Conservation (phyloP, 164 flowering plant genomes). For the Sextonia rubra region DNA sequence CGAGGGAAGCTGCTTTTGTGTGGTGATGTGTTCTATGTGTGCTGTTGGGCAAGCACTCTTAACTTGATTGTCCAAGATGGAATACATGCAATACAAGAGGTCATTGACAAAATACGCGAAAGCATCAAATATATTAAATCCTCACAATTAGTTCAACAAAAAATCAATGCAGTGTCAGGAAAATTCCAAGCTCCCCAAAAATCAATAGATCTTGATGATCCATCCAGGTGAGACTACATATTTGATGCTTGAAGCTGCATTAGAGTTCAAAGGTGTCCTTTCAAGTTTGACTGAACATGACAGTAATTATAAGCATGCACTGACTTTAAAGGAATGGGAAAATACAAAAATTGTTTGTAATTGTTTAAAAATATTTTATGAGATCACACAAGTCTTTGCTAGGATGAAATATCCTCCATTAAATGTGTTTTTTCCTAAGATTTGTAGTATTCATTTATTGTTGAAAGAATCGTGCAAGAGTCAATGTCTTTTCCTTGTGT, state of each 20-base stretch:
- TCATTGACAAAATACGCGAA: conserved; percentile 46
- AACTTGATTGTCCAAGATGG: conserved; percentile 36
- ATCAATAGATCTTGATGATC: conserved; percentile 44
- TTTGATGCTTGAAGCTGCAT: conserved; percentile 58
- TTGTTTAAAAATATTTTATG: conserved; percentile 53
- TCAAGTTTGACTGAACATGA: conserved; percentile 43
- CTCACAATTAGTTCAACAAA: conserved; percentile 42
- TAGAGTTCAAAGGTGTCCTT: conserved; percentile 50
- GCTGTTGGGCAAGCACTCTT: conserved; percentile 46
- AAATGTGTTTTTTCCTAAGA: conserved; percentile 55
- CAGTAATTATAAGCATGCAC: conserved; percentile 27
- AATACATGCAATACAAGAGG: conserved; percentile 29
- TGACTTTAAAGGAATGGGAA: conserved; percentile 72
- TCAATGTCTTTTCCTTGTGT: conserved; percentile 41
- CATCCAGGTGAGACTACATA: conserved; percentile 49
- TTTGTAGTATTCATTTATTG: conserved; percentile 51
- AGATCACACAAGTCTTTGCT: conserved; percentile 51
- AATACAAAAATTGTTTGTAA: conserved; percentile 46
- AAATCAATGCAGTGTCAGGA: conserved; percentile 45
- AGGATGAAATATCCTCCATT: conserved; percentile 43
- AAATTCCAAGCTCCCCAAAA: conserved; percentile 40
- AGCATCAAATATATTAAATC: conserved; percentile 51
- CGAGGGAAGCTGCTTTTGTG: conserved; percentile 16
- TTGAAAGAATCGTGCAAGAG: conserved; percentile 43
- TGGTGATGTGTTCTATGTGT: conserved; percentile 57